Evolutionary conservation across 208 protist genomes (phyloP).

Genomic region (Acanthamoeba triangularis): DNA sequence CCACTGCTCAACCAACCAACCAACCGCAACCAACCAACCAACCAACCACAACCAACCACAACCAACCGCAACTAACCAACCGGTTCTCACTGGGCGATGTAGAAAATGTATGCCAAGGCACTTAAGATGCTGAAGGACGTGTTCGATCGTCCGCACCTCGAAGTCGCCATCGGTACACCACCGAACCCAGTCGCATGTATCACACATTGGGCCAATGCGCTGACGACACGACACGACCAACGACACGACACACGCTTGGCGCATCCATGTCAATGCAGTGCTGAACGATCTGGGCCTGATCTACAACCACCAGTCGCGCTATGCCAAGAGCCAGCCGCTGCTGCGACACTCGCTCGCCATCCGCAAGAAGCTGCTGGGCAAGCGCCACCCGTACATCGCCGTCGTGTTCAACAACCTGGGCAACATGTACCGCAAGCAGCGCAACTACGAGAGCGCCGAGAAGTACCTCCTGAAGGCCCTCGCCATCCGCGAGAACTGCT

Average conservation of each 20-base stretch:
- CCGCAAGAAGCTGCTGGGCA: constrained; percentile 66
- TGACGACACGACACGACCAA: neutral
- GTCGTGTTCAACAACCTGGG: constrained; percentile 71
- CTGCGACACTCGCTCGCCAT: constrained; percentile 56
- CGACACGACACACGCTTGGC: too few relatives aligned
- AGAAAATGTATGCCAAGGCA: constrained; percentile 46
- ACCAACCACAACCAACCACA: neutral
- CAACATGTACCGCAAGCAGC: constrained; percentile 74
- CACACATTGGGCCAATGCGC: neutral
- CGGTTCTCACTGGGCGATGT: neutral
- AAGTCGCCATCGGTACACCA: constrained; percentile 5
- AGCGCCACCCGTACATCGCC: constrained; percentile 58
- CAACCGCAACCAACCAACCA: neutral
- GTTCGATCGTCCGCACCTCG: neutral
- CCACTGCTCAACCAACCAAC: neutral
- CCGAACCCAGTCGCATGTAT: too few relatives aligned
- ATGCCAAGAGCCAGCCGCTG: constrained; percentile 64
- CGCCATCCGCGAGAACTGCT: constrained; percentile 52
- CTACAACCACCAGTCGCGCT: constrained; percentile 74
- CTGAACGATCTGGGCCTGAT: constrained; percentile 71
- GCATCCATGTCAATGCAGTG: neutral
- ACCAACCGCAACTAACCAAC: neutral
- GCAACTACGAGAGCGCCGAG: constrained; percentile 65
- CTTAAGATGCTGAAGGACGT: constrained; percentile 64
- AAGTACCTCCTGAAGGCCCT: constrained; percentile 52